Percentiles rank a stretch among this genome's conserved stretches.
These are phyloP conservation scores for Aspergillus pseudonomiae DNA, from an alignment of 2,329 filamentous ascomycete species.

Conservation along the genomic window DNA sequence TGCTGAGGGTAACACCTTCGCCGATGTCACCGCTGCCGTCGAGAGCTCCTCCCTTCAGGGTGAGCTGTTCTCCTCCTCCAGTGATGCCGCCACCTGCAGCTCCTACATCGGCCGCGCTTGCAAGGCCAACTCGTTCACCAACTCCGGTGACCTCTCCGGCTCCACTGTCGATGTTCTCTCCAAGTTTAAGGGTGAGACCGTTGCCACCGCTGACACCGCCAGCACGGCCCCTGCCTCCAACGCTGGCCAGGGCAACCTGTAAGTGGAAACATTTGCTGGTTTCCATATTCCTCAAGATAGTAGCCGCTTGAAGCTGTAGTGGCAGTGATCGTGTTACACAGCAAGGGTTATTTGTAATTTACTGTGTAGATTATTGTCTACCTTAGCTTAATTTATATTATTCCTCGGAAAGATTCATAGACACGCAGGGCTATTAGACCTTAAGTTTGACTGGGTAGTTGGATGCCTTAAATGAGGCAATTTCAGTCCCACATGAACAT, in stretches of 20 bases:
- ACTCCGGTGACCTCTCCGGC: slow-evolving; percentile 36
- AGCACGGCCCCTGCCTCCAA: slow-evolving; percentile 37
- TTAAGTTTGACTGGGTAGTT: too few relatives aligned
- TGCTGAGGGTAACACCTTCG: slow-evolving; percentile 62
- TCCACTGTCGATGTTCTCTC: slow-evolving; percentile 52
- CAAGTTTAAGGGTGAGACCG: slow-evolving; percentile 57
- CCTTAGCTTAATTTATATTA: not conserved
- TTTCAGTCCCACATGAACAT: too few relatives aligned
- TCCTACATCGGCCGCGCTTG: slow-evolving; percentile 54
- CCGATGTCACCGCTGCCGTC: slow-evolving; percentile 53
- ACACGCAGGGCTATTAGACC: not conserved
- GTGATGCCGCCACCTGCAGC: slow-evolving; percentile 43
- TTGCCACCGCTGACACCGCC: slow-evolving; percentile 49
- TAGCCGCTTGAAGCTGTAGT: not conserved
- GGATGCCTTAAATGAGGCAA: not conserved
- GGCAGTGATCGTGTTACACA: not conserved
- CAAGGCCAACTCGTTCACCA: slow-evolving; percentile 53
- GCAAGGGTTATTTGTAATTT: not conserved
- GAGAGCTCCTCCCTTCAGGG: slow-evolving; percentile 43
- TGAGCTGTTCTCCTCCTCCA: slow-evolving; percentile 43
- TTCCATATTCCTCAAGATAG: not conserved
- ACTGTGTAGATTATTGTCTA: not conserved
- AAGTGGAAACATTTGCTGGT: slow-evolving; percentile 11
- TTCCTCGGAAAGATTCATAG: not conserved
- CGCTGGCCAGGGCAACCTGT: slow-evolving; percentile 53